Percentiles rank a stretch among this genome's conserved stretches.
Evolutionary conservation across 805 yeast genomes (phyloP).

Genomic region (Saturnispora dispora): DNA sequence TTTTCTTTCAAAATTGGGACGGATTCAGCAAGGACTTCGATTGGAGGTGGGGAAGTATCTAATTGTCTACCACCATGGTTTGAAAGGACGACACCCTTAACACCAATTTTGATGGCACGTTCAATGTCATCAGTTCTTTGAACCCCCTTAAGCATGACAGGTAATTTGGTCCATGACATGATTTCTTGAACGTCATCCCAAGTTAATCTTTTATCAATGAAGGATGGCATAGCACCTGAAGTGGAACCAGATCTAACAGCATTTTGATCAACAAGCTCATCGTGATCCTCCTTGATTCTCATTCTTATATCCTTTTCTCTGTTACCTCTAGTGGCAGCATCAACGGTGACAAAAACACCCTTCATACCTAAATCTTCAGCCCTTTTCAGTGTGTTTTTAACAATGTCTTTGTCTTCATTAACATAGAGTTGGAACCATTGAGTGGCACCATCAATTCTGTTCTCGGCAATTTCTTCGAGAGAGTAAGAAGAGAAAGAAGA

Average conservation of each 20-base stretch:
- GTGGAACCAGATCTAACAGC: conserved; percentile 72
- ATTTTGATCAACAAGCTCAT: conserved; percentile 33
- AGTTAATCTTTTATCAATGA: conserved; percentile 60
- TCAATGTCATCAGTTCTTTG: conserved; percentile 73
- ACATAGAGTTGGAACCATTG: conserved; percentile 90
- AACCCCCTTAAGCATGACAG: conserved; percentile 72
- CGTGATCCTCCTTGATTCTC: conserved; percentile 34
- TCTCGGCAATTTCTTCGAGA: conserved; percentile 73
- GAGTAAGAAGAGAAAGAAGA: conserved; percentile 87
- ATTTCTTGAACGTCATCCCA: conserved; percentile 61
- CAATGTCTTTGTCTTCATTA: conserved; percentile 42
- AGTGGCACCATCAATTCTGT: conserved; percentile 53
- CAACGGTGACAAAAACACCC: conserved; percentile 82
- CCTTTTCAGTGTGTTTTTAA: conserved; percentile 24
- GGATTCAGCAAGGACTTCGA: conserved; percentile 64
- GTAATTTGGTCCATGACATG: conserved; percentile 46
- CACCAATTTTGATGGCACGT: conserved; percentile 60
- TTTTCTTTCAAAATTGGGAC: conserved; percentile 40
- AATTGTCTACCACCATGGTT: conserved; percentile 89
- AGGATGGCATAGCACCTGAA: conserved; percentile 72
- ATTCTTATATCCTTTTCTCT: conserved; percentile 56
- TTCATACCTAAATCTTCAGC: conserved; percentile 35
- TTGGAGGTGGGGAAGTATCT: conserved; percentile 68
- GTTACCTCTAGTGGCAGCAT: conserved; percentile 86
- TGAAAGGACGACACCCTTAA: conserved; percentile 67